Evolutionary conservation across 345 rosid species (phyloP).

Genomic region (Noccaea caerulescens): DNA sequence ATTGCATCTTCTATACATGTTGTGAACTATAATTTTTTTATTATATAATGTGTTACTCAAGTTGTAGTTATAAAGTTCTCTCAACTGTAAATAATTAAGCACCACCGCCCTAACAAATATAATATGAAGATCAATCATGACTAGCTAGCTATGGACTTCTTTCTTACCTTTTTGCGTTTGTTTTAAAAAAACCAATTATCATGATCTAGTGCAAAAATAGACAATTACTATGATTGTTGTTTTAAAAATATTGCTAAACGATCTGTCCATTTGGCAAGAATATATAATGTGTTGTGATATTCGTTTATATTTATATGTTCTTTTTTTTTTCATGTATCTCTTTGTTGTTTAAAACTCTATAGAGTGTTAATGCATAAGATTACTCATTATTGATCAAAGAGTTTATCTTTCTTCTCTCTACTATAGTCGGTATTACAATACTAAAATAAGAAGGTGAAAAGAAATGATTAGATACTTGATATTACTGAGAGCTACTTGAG

Average conservation of each 20-base stretch:
- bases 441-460: conserved; percentile 13
- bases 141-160: background rate
- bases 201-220: background rate
- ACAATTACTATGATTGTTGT: background rate
- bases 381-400: conserved; percentile 14
- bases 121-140: conserved; percentile 15
- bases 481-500: conserved; percentile 18
- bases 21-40: too few species aligned
- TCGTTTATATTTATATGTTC: too few species aligned
- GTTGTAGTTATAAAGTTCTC: conserved; percentile 4
- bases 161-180: background rate
- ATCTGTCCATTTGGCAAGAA: too few species aligned
- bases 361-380: background rate
- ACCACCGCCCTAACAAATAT: conserved; percentile 38
- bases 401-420: background rate
- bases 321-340: too few species aligned
- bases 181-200: background rate
- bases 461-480: conserved; percentile 33
- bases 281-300: too few species aligned
- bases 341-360: too few species aligned
- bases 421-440: conserved; percentile 7
- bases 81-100: conserved; percentile 23
- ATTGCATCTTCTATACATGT: too few species aligned
- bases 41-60: background rate
- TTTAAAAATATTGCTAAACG: too few species aligned